A percentile compares a stretch with the other conserved stretches of the same genome.
These are phyloP conservation scores for Ogataea hybrid DNA, from an alignment of 1,139 yeast genomes.

Conservation along the genomic window DNA sequence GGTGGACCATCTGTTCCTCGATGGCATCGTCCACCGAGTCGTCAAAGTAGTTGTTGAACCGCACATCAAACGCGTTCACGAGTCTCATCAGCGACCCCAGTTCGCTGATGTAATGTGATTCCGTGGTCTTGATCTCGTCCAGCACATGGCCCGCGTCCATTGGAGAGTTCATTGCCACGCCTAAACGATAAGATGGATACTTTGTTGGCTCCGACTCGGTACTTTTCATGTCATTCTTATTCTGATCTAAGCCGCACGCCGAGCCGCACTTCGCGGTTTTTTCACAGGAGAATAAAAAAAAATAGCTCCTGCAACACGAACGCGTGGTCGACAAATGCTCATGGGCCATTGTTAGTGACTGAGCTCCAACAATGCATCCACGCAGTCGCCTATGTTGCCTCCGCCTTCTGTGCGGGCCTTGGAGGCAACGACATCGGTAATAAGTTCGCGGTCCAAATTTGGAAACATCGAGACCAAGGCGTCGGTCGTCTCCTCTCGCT, in stretches of 20 bases:
- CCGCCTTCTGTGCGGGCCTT: constrained; percentile 34
- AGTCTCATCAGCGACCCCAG: constrained; percentile 21
- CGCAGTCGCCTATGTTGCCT: constrained; percentile 69
- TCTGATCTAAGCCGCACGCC: constrained; percentile 10
- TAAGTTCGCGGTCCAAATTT: constrained; percentile 59
- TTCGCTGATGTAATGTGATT: constrained; percentile 21
- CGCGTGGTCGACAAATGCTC: not conserved
- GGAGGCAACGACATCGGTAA: constrained; percentile 67
- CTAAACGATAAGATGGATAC: not conserved
- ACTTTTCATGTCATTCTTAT: constrained; percentile 1
- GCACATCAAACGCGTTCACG: constrained; percentile 25
- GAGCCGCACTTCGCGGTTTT: constrained; percentile 17
- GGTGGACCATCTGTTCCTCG: constrained; percentile 19
- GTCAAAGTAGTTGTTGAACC: constrained; percentile 30
- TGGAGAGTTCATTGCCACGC: constrained; percentile 1
- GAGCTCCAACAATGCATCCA: constrained; percentile 55
- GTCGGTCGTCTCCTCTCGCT: constrained; percentile 41
- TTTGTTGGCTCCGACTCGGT: not conserved
- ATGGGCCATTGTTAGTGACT: constrained; percentile 7
- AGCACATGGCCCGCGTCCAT: constrained; percentile 5
- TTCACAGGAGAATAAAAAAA: constrained; percentile 2
- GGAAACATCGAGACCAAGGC: constrained; percentile 76
- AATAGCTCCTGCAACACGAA: constrained; percentile 7
- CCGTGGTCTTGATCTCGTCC: constrained; percentile 15
- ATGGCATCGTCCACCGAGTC: constrained; percentile 26